A percentile compares a stretch with the other conserved stretches of the same genome.
These are phyloP conservation scores for Cutaneotrichosporon arboriforme DNA, from an alignment of 1,284 basidiomycete species.

Conservation along the genomic window DNA sequence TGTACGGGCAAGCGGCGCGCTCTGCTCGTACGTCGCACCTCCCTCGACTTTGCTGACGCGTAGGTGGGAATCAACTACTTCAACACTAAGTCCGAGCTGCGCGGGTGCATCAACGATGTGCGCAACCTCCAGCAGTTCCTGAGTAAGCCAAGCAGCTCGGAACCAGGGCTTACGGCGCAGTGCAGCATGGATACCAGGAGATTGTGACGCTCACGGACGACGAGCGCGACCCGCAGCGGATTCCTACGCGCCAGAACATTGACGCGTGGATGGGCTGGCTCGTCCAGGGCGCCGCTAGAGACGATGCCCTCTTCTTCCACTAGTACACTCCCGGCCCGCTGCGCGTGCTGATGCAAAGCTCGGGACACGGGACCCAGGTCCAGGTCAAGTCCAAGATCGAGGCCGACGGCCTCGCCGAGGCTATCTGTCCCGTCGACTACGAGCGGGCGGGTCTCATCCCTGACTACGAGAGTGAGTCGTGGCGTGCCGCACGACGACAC, in stretches of 20 bases:
- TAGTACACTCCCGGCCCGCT: constrained; percentile 29
- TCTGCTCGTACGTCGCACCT: constrained; percentile 6
- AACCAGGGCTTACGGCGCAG: constrained; percentile 15
- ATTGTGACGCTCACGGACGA: constrained; percentile 91
- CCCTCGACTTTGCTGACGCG: too few species aligned
- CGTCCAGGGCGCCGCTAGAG: constrained; percentile 65
- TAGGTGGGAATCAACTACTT: constrained; percentile 63
- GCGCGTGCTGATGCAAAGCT: constrained; percentile 23
- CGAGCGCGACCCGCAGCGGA: constrained; percentile 56
- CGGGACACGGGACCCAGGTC: constrained; percentile 76
- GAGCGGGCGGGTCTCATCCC: constrained; percentile 67
- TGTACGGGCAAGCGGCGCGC: constrained; percentile 48
- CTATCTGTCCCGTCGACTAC: constrained; percentile 81
- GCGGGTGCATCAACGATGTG: constrained; percentile 85
- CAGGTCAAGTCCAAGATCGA: constrained; percentile 59
- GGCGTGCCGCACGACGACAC: not conserved
- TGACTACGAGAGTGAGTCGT: constrained; percentile 53
- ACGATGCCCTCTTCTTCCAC: constrained; percentile 90
- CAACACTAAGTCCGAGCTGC: constrained; percentile 58
- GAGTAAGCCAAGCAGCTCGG: not conserved
- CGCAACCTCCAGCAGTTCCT: constrained; percentile 70
- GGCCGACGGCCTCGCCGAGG: constrained; percentile 49
- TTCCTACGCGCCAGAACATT: constrained; percentile 76
- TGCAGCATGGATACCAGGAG: constrained; percentile 65
- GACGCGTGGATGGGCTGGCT: constrained; percentile 86